These are phyloP conservation scores for Tubosaeta sp. DNA, from an alignment of 768 basidiomycete genomes.

Conservation along the genomic window DNA sequence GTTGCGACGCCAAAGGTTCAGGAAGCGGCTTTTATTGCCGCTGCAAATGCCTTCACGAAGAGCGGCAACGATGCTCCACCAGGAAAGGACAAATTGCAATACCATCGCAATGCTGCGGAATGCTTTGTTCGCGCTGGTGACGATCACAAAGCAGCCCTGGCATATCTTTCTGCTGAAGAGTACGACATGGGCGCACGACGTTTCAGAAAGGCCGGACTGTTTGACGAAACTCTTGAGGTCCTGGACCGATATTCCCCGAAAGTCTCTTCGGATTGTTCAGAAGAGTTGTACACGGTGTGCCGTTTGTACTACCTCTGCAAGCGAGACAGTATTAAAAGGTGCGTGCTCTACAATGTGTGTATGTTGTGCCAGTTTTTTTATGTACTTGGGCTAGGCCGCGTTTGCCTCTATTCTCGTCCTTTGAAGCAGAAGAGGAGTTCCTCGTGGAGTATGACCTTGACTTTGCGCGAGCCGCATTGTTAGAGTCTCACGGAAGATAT, in stretches of 20 bases:
- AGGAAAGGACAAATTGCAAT: slow-evolving; percentile 30
- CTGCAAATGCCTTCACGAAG: slow-evolving; percentile 46
- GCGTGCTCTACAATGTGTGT: slow-evolving; percentile 1
- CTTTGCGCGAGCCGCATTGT: slow-evolving; percentile 41
- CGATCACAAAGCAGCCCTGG: slow-evolving; percentile 40
- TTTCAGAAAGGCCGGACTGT: slow-evolving; percentile 45
- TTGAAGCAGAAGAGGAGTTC: slow-evolving; percentile 54
- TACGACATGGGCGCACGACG: slow-evolving; percentile 41
- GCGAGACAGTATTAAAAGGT: slow-evolving; percentile 15
- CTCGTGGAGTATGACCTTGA: slow-evolving; percentile 52
- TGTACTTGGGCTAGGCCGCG: slow-evolving; percentile 35
- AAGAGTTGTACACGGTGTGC: slow-evolving; percentile 40
- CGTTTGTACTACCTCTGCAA: slow-evolving; percentile 43
- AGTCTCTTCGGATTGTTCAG: slow-evolving; percentile 30
- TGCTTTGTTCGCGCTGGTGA: slow-evolving; percentile 43
- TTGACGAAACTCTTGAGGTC: slow-evolving; percentile 51
- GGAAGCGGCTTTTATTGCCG: slow-evolving; percentile 38
- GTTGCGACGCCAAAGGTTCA: slow-evolving; percentile 21
- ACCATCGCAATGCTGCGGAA: slow-evolving; percentile 42
- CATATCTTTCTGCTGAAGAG: slow-evolving; percentile 39
- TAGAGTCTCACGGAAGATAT: slow-evolving; percentile 39
- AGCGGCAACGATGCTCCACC: slow-evolving; percentile 34
- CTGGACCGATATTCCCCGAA: slow-evolving; percentile 33
- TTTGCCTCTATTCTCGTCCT: slow-evolving; percentile 44
- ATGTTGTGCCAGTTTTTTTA: background rate